A percentile compares a stretch with the other conserved stretches of the same genome.
phyloP scores from a whole-genome alignment of 2,329 filamentous ascomycete genomes.

The Pseudopithomyces chartarum region DNA sequence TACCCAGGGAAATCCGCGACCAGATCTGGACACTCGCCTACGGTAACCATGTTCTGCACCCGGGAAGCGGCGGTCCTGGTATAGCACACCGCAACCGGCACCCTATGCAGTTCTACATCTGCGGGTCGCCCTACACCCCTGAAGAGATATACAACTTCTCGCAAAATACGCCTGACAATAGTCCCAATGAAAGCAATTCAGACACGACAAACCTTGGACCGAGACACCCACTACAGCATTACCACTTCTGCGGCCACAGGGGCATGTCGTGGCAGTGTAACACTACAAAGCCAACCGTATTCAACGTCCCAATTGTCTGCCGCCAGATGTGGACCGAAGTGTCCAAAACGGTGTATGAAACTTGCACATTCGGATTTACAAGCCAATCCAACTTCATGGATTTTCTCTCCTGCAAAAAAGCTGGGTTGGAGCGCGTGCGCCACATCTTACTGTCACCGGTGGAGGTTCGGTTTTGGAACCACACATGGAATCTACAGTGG shows the following conservation, averaged over 20 bases:
- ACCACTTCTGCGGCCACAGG: too few species aligned
- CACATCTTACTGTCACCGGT: neutral
- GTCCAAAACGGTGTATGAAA: neutral
- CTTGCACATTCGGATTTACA: neutral
- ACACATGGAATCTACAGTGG: too few species aligned
- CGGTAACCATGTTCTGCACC: neutral
- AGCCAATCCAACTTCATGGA: neutral
- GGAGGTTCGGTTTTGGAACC: too few species aligned
- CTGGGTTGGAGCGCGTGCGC: neutral
- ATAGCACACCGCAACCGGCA: neutral
- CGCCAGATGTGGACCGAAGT: neutral
- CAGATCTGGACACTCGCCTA: neutral
- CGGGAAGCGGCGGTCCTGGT: neutral
- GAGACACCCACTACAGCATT: too few species aligned
- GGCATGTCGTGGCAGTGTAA: too few species aligned
- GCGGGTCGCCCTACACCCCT: neutral
- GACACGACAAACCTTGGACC: too few species aligned
- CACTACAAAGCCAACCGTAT: neutral
- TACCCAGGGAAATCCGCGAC: neutral
- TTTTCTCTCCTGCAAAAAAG: neutral
- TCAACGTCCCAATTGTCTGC: neutral
- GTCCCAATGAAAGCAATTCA: too few species aligned
- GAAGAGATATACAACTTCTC: neutral
- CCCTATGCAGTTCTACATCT: neutral
- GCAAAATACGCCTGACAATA: too few species aligned